These are phyloP conservation scores for Areca catechu DNA, from an alignment of 176 grass and related monocot genomes.

Conservation along the genomic window DNA sequence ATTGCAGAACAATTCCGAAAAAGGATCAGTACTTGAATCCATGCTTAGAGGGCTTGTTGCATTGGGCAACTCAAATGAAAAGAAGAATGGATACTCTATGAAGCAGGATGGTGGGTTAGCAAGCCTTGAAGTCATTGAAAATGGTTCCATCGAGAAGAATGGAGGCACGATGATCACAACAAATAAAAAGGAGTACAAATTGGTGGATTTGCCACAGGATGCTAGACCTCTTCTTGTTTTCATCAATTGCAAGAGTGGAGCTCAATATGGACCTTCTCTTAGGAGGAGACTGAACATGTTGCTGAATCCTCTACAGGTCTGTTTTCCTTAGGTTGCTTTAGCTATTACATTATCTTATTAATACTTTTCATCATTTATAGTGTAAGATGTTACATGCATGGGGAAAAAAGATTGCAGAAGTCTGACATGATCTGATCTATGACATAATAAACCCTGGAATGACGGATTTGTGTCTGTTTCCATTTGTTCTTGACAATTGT, in stretches of 20 bases:
- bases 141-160: constrained; percentile 25
- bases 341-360: too few species aligned
- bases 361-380: too few species aligned
- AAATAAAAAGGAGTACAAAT: constrained; percentile 41
- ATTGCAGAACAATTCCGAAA: constrained; percentile 7
- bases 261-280: constrained; percentile 56
- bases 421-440: too few species aligned
- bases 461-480: too few species aligned
- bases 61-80: constrained; percentile 37
- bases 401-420: too few species aligned
- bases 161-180: constrained; percentile 15
- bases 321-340: constrained; percentile 3
- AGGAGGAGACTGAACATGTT: constrained; percentile 81
- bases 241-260: constrained; percentile 92
- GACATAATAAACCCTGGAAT: too few species aligned
- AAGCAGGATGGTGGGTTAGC: constrained; percentile 6
- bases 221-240: constrained; percentile 82
- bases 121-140: constrained; percentile 32
- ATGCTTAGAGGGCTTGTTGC: constrained; percentile 41
- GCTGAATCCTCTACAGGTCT: constrained; percentile 86
- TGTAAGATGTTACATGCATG: too few species aligned
- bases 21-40: constrained; percentile 33
- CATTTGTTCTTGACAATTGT: too few species aligned
- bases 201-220: constrained; percentile 60
- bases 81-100: constrained; percentile 18